Conservation (phyloP, 768 basidiomycete genomes). For the Termitomyces sp. region DNA sequence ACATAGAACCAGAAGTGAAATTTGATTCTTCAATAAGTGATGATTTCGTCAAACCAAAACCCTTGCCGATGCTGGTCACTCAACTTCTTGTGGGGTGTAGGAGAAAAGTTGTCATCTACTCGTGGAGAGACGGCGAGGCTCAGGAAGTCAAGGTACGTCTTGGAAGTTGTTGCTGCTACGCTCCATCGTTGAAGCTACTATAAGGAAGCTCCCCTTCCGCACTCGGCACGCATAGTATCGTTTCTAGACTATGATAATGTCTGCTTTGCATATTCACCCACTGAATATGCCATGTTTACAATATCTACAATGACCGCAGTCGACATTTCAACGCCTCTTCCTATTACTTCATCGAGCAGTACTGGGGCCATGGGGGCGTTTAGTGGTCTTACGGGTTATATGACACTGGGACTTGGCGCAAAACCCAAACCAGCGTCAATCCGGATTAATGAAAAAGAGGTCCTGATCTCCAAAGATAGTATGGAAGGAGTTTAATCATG, state of each 20-base stretch:
- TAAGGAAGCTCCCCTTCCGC: slow-evolving; percentile 79
- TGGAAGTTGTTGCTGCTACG: not conserved
- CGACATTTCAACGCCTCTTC: slow-evolving; percentile 48
- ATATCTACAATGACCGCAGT: slow-evolving; percentile 51
- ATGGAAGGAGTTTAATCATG: slow-evolving; percentile 21
- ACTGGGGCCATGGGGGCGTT: slow-evolving; percentile 66
- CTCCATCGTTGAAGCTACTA: not conserved
- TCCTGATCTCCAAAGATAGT: slow-evolving; percentile 79
- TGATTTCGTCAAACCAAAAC: slow-evolving; percentile 28
- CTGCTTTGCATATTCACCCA: slow-evolving; percentile 77
- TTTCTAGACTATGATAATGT: slow-evolving; percentile 60
- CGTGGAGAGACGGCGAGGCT: slow-evolving; percentile 81
- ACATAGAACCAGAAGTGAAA: slow-evolving; percentile 25
- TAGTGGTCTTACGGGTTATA: slow-evolving; percentile 77
- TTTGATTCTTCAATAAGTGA: slow-evolving; percentile 16
- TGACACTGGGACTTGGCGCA: slow-evolving; percentile 75
- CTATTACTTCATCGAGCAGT: slow-evolving; percentile 36
- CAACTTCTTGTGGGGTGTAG: slow-evolving; percentile 81
- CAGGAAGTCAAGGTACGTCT: slow-evolving; percentile 59
- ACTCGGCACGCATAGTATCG: slow-evolving; percentile 82
- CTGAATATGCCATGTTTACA: slow-evolving; percentile 72
- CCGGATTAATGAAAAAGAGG: slow-evolving; percentile 53
- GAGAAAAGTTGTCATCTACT: slow-evolving; percentile 78
- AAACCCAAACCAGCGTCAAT: slow-evolving; percentile 65
- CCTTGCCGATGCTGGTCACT: slow-evolving; percentile 67